phyloP scores from a whole-genome alignment of 2,329 filamentous ascomycete genomes.

The Penicillium griseofulvum region DNA sequence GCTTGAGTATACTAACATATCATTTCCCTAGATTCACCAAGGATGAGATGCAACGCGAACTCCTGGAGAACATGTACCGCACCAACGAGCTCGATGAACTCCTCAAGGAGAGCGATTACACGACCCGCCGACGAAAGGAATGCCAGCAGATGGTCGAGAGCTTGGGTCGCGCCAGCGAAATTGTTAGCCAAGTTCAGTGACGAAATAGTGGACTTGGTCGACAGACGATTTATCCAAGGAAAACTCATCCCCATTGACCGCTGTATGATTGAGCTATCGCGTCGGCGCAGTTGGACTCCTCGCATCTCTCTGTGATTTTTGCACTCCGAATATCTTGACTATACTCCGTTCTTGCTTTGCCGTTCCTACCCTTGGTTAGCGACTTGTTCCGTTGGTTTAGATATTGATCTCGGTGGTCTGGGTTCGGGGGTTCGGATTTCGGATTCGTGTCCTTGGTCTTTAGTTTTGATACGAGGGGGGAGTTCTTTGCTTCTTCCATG shows the following conservation, averaged over 20 bases:
- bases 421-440: slow-evolving; percentile 1
- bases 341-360: slow-evolving; percentile 12
- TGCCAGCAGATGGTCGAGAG: slow-evolving; percentile 99
- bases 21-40: slow-evolving; percentile 70
- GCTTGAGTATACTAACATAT: slow-evolving; percentile 14
- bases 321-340: slow-evolving; percentile 14
- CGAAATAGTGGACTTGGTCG: not conserved
- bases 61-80: slow-evolving; percentile 97
- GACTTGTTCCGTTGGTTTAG: slow-evolving; percentile 2
- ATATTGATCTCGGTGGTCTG: slow-evolving; percentile 1
- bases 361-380: slow-evolving; percentile 5
- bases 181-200: slow-evolving; percentile 75
- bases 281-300: slow-evolving; percentile 18
- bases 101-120: slow-evolving; percentile 98
- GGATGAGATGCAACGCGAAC: slow-evolving; percentile 96
- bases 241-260: not conserved
- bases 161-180: slow-evolving; percentile 83
- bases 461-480: slow-evolving; percentile 3
- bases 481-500: slow-evolving; percentile 2
- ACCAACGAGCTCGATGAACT: slow-evolving; percentile 86
- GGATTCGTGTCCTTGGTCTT: not conserved
- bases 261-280: slow-evolving; percentile 22
- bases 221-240: not conserved
- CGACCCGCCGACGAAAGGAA: slow-evolving; percentile 88
- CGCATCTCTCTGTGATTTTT: slow-evolving; percentile 18